Conservation (phyloP, 2,329 filamentous ascomycete genomes). For the Ceratocystis diversiconidia region DNA sequence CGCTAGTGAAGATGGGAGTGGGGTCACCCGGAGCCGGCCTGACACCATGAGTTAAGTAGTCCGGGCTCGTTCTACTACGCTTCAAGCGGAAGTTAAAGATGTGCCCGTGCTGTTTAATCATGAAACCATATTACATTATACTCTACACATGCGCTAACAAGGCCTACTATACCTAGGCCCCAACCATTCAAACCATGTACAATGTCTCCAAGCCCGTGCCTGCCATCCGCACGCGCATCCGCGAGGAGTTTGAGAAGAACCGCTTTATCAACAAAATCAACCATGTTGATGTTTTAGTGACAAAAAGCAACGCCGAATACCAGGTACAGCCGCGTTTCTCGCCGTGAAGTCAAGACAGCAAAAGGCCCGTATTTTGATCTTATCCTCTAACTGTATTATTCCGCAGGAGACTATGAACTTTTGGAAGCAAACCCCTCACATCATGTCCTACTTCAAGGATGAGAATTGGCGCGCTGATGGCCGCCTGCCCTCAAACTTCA, state of each 20-base stretch:
- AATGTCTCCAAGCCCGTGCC: slow-evolving; percentile 78
- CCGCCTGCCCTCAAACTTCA: slow-evolving; percentile 76
- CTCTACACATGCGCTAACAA: not conserved
- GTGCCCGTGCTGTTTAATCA: too few relatives aligned
- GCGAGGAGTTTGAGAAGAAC: slow-evolving; percentile 93
- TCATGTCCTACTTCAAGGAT: slow-evolving; percentile 91
- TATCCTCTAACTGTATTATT: slow-evolving; percentile 1
- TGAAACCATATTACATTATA: too few relatives aligned
- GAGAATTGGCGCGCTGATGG: slow-evolving; percentile 65
- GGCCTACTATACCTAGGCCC: slow-evolving; percentile 45
- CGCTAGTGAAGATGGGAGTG: not conserved
- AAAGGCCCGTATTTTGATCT: not conserved
- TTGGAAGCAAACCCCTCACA: slow-evolving; percentile 93
- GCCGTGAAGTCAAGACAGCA: not conserved
- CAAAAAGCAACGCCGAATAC: slow-evolving; percentile 84
- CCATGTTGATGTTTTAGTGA: slow-evolving; percentile 77
- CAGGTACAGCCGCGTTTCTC: slow-evolving; percentile 48
- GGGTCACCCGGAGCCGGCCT: not conserved
- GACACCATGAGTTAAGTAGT: not conserved
- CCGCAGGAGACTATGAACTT: slow-evolving; percentile 91
- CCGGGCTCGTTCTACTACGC: not conserved
- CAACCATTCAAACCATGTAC: slow-evolving; percentile 97
- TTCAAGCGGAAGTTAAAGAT: not conserved
- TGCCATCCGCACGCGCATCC: slow-evolving; percentile 76
- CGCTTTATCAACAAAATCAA: slow-evolving; percentile 80